A percentile compares a stretch with the other conserved stretches of the same genome.
Evolutionary conservation across 106 monocot species (phyloP).

Genomic region (Cymbidium sinense): DNA sequence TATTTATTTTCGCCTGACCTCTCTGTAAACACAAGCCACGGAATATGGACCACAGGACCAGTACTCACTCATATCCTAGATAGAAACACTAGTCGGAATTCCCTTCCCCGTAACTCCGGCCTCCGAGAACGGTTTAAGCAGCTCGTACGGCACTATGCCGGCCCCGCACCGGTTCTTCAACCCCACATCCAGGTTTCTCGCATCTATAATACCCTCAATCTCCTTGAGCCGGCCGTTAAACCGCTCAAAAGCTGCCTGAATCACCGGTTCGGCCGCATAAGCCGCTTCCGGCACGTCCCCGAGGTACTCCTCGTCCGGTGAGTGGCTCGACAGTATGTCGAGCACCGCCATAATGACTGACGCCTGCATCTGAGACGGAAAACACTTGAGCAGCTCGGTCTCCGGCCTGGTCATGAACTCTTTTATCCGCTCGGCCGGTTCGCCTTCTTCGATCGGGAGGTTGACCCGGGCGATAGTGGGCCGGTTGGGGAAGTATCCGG

Average conservation of each 20-base stretch:
- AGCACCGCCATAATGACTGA: constrained; percentile 42
- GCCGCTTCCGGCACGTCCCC: constrained; percentile 31
- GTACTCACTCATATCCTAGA: constrained; percentile 12
- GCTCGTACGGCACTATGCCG: constrained; percentile 73
- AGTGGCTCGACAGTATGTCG: constrained; percentile 65
- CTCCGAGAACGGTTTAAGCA: constrained; percentile 59
- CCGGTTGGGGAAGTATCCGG: constrained; percentile 55
- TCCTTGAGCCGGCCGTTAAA: constrained; percentile 49
- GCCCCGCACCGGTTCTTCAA: constrained; percentile 65
- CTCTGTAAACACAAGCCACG: too few relatives aligned
- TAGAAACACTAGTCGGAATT: constrained; percentile 82
- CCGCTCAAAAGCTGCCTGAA: constrained; percentile 39
- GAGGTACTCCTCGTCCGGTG: constrained; percentile 84
- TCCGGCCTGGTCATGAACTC: constrained; percentile 42
- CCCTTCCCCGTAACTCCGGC: constrained; percentile 84
- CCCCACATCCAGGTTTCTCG: constrained; percentile 32
- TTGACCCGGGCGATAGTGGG: constrained; percentile 36
- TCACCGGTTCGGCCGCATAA: constrained; percentile 32
- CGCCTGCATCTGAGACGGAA: constrained; percentile 57
- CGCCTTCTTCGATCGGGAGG: constrained; percentile 49
- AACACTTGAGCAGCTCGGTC: constrained; percentile 14
- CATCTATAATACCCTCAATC: constrained; percentile 55
- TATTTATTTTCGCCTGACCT: too few relatives aligned
- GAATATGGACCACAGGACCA: too few relatives aligned
- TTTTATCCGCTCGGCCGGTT: constrained; percentile 1